These are phyloP conservation scores for Colletotrichum musae DNA, from an alignment of 2,329 filamentous ascomycete species.

Conservation along the genomic window DNA sequence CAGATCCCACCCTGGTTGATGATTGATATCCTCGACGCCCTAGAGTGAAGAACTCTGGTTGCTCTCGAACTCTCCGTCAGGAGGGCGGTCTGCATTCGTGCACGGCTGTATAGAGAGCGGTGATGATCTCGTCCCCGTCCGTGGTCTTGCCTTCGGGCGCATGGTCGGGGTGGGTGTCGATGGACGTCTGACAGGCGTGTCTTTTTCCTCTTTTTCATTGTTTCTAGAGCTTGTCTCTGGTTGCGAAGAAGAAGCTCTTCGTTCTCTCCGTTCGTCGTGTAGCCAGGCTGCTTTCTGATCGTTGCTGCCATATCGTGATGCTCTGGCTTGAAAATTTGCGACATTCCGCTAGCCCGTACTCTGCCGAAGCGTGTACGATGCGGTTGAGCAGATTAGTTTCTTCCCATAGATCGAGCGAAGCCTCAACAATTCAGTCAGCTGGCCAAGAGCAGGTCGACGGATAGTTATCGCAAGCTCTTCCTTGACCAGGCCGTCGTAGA, in stretches of 20 bases:
- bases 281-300: background rate
- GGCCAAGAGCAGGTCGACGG: too few species aligned
- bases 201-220: conserved; percentile 71
- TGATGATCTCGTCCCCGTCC: conserved; percentile 90
- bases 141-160: conserved; percentile 84
- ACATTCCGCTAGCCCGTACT: too few species aligned
- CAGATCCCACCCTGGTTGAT: conserved; percentile 97
- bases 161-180: conserved; percentile 84
- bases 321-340: too few species aligned
- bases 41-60: conserved; percentile 84
- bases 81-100: conserved; percentile 64
- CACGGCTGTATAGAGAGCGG: conserved; percentile 83
- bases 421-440: too few species aligned
- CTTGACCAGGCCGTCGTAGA: too few species aligned
- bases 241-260: conserved; percentile 64
- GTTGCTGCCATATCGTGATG: too few species aligned
- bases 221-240: conserved; percentile 60
- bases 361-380: too few species aligned
- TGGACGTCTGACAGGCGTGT: conserved; percentile 87
- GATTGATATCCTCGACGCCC: conserved; percentile 89
- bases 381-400: too few species aligned
- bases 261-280: background rate
- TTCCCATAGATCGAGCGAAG: too few species aligned
- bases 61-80: conserved; percentile 74
- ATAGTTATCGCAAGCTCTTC: too few species aligned